Conservation (phyloP, 495 filamentous ascomycete genomes). For the Opeltia flavorubescens region DNA sequence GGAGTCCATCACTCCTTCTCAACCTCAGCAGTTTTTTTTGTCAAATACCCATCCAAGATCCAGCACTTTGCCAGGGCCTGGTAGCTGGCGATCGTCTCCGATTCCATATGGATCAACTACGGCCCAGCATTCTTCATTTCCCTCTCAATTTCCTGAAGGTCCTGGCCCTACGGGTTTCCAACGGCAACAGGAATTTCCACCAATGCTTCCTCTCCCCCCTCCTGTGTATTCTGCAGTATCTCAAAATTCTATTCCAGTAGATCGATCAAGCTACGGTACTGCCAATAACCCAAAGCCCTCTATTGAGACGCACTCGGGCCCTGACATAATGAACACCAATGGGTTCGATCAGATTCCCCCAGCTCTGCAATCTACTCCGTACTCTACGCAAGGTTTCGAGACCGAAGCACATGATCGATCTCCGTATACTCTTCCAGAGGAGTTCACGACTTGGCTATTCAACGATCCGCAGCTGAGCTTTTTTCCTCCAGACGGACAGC, state of each 20-base stretch:
- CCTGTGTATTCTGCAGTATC: conserved; percentile 10
- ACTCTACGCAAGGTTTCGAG: conserved; percentile 72
- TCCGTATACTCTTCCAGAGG: conserved; percentile 78
- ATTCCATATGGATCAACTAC: conserved; percentile 9
- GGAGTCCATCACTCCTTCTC: conserved; percentile 3
- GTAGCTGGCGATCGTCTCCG: conserved; percentile 15
- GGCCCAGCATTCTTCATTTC: background rate
- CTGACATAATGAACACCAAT: conserved; percentile 6
- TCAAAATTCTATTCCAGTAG: conserved; percentile 7
- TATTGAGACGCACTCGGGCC: conserved; percentile 7
- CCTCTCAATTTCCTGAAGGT: background rate
- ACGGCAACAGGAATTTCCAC: conserved; percentile 14
- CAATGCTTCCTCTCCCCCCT: conserved; percentile 11
- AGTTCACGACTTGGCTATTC: conserved; percentile 86
- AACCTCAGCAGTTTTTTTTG: conserved; percentile 5
- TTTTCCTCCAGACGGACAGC: conserved; percentile 18
- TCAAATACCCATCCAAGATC: background rate
- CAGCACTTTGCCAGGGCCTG: conserved; percentile 17
- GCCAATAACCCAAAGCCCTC: conserved; percentile 4
- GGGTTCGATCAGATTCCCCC: conserved; percentile 21
- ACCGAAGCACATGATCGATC: conserved; percentile 70
- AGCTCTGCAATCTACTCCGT: conserved; percentile 51
- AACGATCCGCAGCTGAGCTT: conserved; percentile 37
- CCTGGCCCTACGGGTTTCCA: background rate
- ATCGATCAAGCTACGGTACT: conserved; percentile 3